Conservation (phyloP, 495 filamentous ascomycete species). For the Penicillium macrosclerotiorum region DNA sequence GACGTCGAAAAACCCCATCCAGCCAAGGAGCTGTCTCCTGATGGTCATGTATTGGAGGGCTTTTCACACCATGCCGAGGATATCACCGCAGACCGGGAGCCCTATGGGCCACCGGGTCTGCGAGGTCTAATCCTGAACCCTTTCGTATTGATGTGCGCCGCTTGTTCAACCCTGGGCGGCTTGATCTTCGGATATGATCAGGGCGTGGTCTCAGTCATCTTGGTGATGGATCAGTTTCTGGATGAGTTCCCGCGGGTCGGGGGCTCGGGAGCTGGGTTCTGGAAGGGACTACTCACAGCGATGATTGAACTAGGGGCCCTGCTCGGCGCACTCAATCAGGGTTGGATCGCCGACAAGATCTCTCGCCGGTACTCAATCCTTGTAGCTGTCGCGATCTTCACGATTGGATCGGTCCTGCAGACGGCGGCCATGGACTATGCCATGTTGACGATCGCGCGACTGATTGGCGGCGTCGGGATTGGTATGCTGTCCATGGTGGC, state of each 20-base stretch:
- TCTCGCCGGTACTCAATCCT: constrained; percentile 57
- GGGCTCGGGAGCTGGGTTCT: constrained; percentile 49
- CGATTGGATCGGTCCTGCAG: constrained; percentile 53
- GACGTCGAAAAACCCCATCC: constrained; percentile 8
- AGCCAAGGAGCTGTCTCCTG: constrained; percentile 17
- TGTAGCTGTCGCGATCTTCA: constrained; percentile 55
- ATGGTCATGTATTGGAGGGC: constrained; percentile 21
- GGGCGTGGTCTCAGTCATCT: constrained; percentile 53
- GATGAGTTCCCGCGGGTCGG: constrained; percentile 46
- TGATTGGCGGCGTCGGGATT: constrained; percentile 61
- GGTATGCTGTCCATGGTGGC: constrained; percentile 56
- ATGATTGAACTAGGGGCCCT: constrained; percentile 61
- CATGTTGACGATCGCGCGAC: constrained; percentile 58
- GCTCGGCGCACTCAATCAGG: constrained; percentile 54
- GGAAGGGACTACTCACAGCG: constrained; percentile 59
- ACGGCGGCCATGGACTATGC: constrained; percentile 53
- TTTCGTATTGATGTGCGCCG: constrained; percentile 53
- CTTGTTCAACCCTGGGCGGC: constrained; percentile 55
- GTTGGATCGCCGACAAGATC: constrained; percentile 58
- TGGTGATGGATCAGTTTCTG: constrained; percentile 59
- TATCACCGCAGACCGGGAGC: constrained; percentile 35
- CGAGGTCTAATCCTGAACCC: constrained; percentile 46
- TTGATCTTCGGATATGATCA: constrained; percentile 59
- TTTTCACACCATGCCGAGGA: constrained; percentile 45
- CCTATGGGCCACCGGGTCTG: constrained; percentile 48